Evolutionary conservation across 495 filamentous ascomycete genomes (phyloP).

Genomic region (Podospora fimiseda): DNA sequence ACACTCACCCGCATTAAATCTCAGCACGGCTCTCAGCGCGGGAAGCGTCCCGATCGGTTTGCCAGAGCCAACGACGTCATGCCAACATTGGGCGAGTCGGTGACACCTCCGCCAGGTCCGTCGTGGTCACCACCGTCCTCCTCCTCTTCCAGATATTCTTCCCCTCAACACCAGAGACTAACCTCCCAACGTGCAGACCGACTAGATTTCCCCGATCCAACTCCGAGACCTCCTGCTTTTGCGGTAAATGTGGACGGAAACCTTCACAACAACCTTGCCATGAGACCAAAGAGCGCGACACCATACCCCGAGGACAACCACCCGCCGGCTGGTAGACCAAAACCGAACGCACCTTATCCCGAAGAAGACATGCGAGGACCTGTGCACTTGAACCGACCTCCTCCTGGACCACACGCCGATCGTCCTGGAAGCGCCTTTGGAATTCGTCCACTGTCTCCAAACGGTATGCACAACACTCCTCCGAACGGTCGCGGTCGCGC

Average conservation of each 20-base stretch:
- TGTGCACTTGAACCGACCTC: conserved; percentile 30
- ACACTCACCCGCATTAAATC: conserved; percentile 89
- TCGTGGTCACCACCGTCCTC: too few relatives aligned
- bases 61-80: conserved; percentile 40
- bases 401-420: conserved; percentile 41
- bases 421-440: conserved; percentile 64
- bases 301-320: conserved; percentile 46
- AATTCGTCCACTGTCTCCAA: conserved; percentile 43
- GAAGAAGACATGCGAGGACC: conserved; percentile 40
- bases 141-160: not conserved
- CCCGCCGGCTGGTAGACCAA: conserved; percentile 33
- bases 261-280: conserved; percentile 23
- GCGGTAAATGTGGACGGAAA: conserved; percentile 30
- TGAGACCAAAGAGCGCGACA: conserved; percentile 46
- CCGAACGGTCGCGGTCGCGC: conserved; percentile 17
- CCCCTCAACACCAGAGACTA: conserved; percentile 14
- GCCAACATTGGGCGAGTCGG: conserved; percentile 43
- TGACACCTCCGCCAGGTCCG: conserved; percentile 11
- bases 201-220: conserved; percentile 68
- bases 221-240: conserved; percentile 44
- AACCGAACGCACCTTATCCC: conserved; percentile 46
- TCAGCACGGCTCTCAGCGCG: conserved; percentile 79
- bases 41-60: conserved; percentile 61
- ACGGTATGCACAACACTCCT: conserved; percentile 8
- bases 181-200: conserved; percentile 24